Evolutionary conservation across 306 rosid species (phyloP).

Genomic region (Vigna nakashimae): DNA sequence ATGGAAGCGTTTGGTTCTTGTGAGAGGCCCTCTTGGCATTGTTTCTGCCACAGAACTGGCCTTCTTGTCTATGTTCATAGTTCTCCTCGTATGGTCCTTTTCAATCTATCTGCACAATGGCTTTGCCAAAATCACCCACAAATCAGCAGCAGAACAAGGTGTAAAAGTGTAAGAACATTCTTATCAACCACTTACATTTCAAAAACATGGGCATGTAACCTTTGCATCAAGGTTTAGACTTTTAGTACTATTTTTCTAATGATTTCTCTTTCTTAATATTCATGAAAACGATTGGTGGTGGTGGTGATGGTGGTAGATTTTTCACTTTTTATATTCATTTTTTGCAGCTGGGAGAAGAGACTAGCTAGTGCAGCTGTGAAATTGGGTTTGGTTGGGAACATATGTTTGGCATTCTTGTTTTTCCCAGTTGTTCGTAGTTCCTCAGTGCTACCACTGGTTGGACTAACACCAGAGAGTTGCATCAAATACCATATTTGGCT

Average conservation of each 20-base stretch:
- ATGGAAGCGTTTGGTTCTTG: slow-evolving; percentile 58
- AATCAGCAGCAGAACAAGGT: slow-evolving; percentile 50
- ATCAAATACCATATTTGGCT: slow-evolving; percentile 86
- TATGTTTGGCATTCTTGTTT: slow-evolving; percentile 66
- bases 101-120: slow-evolving; percentile 46
- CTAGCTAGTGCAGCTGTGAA: slow-evolving; percentile 45
- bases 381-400: slow-evolving; percentile 67
- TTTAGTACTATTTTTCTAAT: too few relatives aligned
- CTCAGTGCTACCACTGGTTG: slow-evolving; percentile 67
- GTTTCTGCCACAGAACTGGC: slow-evolving; percentile 63
- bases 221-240: too few relatives aligned
- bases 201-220: neutral
- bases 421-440: slow-evolving; percentile 85
- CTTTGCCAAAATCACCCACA: slow-evolving; percentile 47
- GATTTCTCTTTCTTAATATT: too few relatives aligned
- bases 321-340: neutral
- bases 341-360: slow-evolving; percentile 66
- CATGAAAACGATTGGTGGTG: neutral
- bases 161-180: slow-evolving; percentile 58
- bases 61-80: slow-evolving; percentile 64
- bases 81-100: slow-evolving; percentile 66
- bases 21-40: slow-evolving; percentile 78
- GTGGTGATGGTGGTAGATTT: too few relatives aligned
- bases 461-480: slow-evolving; percentile 75
- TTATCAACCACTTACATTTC: neutral